Evolutionary conservation across 306 rosid species (phyloP), one percentile per base, ranked within the genome.

Genomic region (Quercus cerris): DNA sequence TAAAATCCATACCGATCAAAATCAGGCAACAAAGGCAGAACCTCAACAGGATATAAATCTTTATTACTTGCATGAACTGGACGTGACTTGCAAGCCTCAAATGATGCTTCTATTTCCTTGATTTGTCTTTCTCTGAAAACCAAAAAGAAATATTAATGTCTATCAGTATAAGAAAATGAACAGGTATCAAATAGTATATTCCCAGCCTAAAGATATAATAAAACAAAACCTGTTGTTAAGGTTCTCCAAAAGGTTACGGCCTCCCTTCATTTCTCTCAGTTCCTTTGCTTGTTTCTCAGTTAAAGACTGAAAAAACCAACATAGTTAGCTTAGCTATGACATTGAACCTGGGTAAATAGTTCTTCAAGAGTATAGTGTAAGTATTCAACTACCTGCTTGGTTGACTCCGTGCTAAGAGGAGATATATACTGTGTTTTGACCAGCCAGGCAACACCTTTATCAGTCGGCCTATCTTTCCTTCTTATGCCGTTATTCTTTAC

Each of bases 401-500:
- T 22, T 0, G 99, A 93, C 66, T 95, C 99, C 83, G 78, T 89
- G 91, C 99, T 95, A 80, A 95, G 84, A 80, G 99, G 94, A 81
- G 99, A 95, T 78, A 95, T 95, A 85, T 95, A 95, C 75, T 95
- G 99, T 41, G 99, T 95, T 87, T 95, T 95, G 61, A 95, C 99
- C 52, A 95, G 97, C 99, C 99, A 95, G 49, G 99, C 98, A 82
- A 95, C 98, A 64, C 99, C 99, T 89, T 95, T 90, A 87, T 95
- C 99, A 31, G 99, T 95, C 19, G 99, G 99, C 74, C 99, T 82
- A 33, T 95, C 99, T 84, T 95, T 95, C 71, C 90, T 93, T 83
- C 80, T 93, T 61, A 95, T 91, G 80, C 99, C 99, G 75, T 93
- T 90, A 52, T 89, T 93, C 77, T 93, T 95, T 20, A 91, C 82